Percentiles rank a stretch among this genome's conserved stretches.
Evolutionary conservation across 169 alveolate species (phyloP).

Genomic region (Plasmodium chabaudi): DNA sequence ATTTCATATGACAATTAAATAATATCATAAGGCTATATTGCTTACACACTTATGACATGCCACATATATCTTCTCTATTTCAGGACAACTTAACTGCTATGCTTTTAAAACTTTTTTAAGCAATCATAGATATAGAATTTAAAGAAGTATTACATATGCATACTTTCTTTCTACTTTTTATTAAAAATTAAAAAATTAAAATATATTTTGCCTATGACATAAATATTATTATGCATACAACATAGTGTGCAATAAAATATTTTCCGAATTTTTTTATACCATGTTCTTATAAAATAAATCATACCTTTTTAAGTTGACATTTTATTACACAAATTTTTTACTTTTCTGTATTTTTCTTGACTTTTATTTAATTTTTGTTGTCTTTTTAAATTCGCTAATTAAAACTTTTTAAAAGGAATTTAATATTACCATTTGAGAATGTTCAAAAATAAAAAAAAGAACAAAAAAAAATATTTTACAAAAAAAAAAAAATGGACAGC

Average conservation of each 20-base stretch:
- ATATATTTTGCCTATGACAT: background rate
- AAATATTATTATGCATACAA: too few species aligned
- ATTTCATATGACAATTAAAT: too few species aligned
- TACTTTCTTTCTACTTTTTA: background rate
- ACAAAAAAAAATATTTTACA: background rate
- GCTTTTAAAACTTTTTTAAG: conserved; percentile 40
- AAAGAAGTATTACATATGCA: too few species aligned
- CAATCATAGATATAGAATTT: background rate
- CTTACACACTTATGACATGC: background rate
- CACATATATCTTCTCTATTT: background rate
- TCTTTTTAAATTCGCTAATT: background rate
- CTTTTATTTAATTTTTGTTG: background rate
- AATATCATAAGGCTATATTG: background rate
- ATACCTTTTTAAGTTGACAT: background rate
- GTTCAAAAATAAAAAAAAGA: too few species aligned
- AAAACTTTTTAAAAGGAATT: background rate
- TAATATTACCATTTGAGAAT: background rate
- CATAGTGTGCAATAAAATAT: too few species aligned
- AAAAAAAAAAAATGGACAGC: background rate
- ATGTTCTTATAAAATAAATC: too few species aligned
- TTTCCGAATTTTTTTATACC: too few species aligned
- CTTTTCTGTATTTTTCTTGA: background rate
- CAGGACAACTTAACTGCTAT: conserved; percentile 73
- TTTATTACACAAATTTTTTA: background rate
- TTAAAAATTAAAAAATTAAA: background rate